Evolutionary conservation across 306 rosid genomes (phyloP).

Genomic region (Begonia fuchsioides): DNA sequence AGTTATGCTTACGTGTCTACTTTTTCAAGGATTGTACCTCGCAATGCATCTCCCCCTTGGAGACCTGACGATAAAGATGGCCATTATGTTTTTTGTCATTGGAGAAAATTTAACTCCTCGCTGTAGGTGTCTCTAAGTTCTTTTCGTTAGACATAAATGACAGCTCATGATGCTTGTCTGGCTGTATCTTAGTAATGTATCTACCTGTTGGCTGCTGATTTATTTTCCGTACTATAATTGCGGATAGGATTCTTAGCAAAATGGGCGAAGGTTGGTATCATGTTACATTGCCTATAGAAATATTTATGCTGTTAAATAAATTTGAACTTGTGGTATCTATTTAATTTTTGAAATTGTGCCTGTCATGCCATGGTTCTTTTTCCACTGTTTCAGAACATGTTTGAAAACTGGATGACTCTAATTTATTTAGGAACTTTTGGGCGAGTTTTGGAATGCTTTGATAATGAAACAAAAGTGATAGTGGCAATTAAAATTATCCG

Average conservation of each 20-base stretch:
- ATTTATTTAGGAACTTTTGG: slow-evolving; percentile 28
- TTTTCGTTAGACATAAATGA: background rate
- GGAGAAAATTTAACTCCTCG: slow-evolving; percentile 33
- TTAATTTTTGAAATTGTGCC: too few relatives aligned
- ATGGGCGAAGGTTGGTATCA: slow-evolving; percentile 20
- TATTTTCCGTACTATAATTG: slow-evolving; percentile 2
- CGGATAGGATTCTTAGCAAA: slow-evolving; percentile 31
- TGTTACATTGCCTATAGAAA: background rate
- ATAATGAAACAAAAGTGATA: slow-evolving; percentile 23
- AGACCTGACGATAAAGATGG: slow-evolving; percentile 38
- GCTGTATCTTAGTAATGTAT: too few relatives aligned
- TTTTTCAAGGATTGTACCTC: slow-evolving; percentile 20
- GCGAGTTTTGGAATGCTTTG: slow-evolving; percentile 30
- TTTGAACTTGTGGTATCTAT: too few relatives aligned
- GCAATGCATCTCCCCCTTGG: slow-evolving; percentile 35
- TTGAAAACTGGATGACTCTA: background rate
- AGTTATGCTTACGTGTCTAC: slow-evolving; percentile 19
- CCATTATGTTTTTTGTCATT: slow-evolving; percentile 22
- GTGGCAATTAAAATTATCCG: slow-evolving; percentile 31
- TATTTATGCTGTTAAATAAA: too few relatives aligned
- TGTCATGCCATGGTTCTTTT: background rate
- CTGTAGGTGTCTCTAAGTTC: slow-evolving; percentile 10
- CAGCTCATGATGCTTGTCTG: background rate
- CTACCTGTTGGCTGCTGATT: too few relatives aligned
- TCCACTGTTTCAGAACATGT: too few relatives aligned